Base-by-base conservation (phyloP, 257 asterid genomes). In the Solanum arcanum region DNA sequence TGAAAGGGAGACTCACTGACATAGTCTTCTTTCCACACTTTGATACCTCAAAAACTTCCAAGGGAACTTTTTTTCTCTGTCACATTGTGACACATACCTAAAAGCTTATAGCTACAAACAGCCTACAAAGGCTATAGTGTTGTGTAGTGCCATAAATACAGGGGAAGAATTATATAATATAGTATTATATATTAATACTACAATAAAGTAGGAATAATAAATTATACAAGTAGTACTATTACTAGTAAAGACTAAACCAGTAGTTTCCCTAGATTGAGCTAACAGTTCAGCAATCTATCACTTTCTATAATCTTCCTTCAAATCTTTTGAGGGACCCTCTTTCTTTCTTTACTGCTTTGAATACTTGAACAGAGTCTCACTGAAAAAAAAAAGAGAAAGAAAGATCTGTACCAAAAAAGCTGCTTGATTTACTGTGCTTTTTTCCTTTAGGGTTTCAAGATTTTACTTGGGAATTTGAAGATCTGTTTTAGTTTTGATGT, bases 401-500 rank as follows among this genome's bases (percentile, higher is more conserved):
- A 47, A 27, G 84, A 46, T 78, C 84, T 86, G 87, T 88, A 89
- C 86, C 88, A 90, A 90, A 88, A 91, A 92, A 91, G 92, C 92
- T 89, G 90, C 93, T 93, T 93, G 88, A 89, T 91, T 91, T 88
- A 87, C 47, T 91, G 90, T 92, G 25, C 87, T 49, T 83, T 81
- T 73, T 87, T 87, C 88, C 0, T 86, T 91, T 88, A 91, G 96
- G 94, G 88, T 91, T 86, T 82, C 64, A 87, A 64, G 89, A 70
- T 90, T 87, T 75, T 68, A 86, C 74, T 88, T 88, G 77, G 72
- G 88, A 84, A 83, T 87, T 91, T 83, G 90, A 89, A 95, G 98
- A 95, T 95, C 98, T 93, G 91, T n/a, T 74, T 74, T 25, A 2
- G 81, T 35, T 73, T 91, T 91, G 84, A 37, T 86, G 47, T 73